Evolutionary conservation across 192 early-diverging fungal genomes (phyloP).

Genomic region (Entomortierella parvispora): DNA sequence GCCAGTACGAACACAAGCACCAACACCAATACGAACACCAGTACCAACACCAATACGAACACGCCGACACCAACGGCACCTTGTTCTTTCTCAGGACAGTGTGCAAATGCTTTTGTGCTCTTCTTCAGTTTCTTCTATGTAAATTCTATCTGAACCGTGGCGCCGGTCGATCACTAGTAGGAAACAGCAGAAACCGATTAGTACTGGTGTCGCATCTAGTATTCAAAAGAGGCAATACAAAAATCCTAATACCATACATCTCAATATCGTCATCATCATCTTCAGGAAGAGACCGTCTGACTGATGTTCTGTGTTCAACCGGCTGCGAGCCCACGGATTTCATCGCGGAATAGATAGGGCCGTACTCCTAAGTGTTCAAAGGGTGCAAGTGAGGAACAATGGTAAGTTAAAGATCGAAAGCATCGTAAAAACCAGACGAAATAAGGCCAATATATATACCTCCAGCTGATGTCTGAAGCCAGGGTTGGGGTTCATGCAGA

Average conservation of each 20-base stretch:
- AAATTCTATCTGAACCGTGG: not conserved
- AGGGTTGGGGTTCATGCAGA: constrained; percentile 89
- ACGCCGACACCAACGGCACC: too few species aligned
- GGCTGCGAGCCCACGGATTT: constrained; percentile 53
- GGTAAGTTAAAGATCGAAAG: too few species aligned
- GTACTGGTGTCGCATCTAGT: not conserved
- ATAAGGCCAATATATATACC: constrained; percentile 48
- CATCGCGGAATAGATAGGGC: constrained; percentile 79
- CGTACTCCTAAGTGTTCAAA: constrained; percentile 91
- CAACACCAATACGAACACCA: too few species aligned
- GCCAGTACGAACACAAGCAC: too few species aligned
- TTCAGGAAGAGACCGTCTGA: constrained; percentile 64
- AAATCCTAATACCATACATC: not conserved
- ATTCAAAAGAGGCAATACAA: not conserved
- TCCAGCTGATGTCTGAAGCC: constrained; percentile 84
- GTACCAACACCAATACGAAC: too few species aligned
- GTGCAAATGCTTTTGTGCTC: too few species aligned
- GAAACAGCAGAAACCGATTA: not conserved
- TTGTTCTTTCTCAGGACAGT: too few species aligned
- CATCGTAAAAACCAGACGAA: not conserved
- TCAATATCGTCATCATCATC: constrained; percentile 65
- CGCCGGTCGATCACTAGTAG: constrained; percentile 1
- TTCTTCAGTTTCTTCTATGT: too few species aligned
- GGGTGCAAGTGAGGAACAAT: too few species aligned
- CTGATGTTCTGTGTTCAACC: constrained; percentile 56